Base-by-base conservation (phyloP, 768 basidiomycete species). In the Termitomyces sp. region DNA sequence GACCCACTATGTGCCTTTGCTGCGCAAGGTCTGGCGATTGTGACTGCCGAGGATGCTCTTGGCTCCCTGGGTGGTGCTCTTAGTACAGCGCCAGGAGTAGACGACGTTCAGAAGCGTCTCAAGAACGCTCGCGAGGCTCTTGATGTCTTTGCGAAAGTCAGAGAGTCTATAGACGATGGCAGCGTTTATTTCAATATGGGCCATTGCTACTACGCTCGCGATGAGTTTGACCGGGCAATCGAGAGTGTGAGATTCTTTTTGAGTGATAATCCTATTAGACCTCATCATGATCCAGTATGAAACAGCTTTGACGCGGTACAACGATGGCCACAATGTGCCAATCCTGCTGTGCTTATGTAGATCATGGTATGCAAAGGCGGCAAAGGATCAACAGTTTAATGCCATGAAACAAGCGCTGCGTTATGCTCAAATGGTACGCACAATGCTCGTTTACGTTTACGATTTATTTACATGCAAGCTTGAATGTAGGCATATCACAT, bases 141-240 rank as follows among this genome's bases (percentile, higher is more conserved):
- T 43, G 87, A 89, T 47, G 81, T 96, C 35, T 93, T 99, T 66
- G 88, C 86, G 3, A 93, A 96, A 71, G 88, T 98, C 51, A 81
- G 93, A 54, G 97, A 98, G 73, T 88, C 86, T 2, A 73, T 94
- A 53, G 82, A 84, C 57, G 80, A 82, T 56, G 92, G 91, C 7
- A 90, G 90, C 58, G 94, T 97, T 4, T 94, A 95, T 66, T 78
- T 92, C 66, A 99, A 99, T 69, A 95, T 98, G 79, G 97, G 95
- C 0, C 97, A 98, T 66, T 97, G 95, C 65, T 90, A 95, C 68
- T 96, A 92, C 66, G 82, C 85, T 19, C 80, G 92, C 50, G 96
- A 97, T 58, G 96, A 99, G 68, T 97, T 88, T 68, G 96, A 98
- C 61, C 82, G 91, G 48, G 96, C 97, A 1, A 95, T 98, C 60